Percentiles rank a stretch among this genome's conserved stretches.
Conservation (phyloP, 345 rosid species). For the Camelina sativa region DNA sequence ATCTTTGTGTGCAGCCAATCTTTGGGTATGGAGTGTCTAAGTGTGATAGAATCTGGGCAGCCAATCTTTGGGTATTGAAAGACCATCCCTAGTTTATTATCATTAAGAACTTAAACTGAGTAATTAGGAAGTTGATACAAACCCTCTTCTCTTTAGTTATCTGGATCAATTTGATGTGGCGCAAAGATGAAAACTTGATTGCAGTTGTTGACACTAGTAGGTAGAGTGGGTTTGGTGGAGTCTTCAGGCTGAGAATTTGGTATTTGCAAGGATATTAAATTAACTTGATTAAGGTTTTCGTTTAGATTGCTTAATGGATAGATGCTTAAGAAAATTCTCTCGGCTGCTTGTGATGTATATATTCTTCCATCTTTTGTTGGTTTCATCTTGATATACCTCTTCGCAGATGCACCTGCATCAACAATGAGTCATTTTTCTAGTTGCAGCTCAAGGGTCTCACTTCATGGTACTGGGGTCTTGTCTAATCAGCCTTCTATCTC, state of each 20-base stretch:
- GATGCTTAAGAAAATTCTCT: background rate
- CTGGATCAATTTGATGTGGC: background rate
- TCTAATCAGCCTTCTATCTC: slow-evolving; percentile 50
- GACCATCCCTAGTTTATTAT: background rate
- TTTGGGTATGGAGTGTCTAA: too few species aligned
- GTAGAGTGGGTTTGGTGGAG: slow-evolving; percentile 13
- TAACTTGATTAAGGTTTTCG: background rate
- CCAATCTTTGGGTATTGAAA: background rate
- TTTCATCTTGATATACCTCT: background rate
- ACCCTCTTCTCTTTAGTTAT: background rate
- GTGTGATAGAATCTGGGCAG: too few species aligned
- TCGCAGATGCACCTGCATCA: slow-evolving; percentile 52
- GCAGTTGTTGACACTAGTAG: background rate
- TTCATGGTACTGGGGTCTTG: slow-evolving; percentile 51
- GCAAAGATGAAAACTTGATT: slow-evolving; percentile 6
- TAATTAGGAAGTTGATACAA: background rate
- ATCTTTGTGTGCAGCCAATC: too few species aligned
- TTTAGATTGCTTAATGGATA: too few species aligned
- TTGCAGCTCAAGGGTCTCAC: slow-evolving; percentile 70
- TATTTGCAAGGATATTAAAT: background rate
- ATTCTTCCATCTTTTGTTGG: background rate
- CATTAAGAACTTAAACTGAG: background rate
- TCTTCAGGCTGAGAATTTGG: background rate
- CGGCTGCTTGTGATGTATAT: background rate
- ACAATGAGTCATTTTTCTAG: slow-evolving; percentile 53